Conservation (phyloP, 108 stramenopile species). For the Cyclotella cryptica region DNA sequence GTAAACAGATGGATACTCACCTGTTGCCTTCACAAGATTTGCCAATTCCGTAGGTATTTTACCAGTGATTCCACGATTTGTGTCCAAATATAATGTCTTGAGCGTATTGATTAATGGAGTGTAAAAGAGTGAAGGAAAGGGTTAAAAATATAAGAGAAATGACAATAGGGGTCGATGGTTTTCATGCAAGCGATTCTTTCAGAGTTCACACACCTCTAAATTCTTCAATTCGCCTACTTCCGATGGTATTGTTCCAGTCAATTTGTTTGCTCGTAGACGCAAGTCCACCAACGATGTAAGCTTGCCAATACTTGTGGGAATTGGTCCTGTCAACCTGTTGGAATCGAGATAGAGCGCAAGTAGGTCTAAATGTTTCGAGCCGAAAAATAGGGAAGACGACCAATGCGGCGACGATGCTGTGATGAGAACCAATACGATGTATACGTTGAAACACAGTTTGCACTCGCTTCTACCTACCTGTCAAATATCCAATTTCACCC, state of each 20-base stretch:
- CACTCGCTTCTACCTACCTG: slow-evolving; percentile 1
- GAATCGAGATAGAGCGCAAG: slow-evolving; percentile 56
- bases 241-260: slow-evolving; percentile 48
- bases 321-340: slow-evolving; percentile 61
- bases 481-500: slow-evolving; percentile 37
- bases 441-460: neutral
- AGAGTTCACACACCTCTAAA: slow-evolving; percentile 11
- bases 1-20: slow-evolving; percentile 10
- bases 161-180: no score
- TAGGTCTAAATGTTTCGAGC: slow-evolving; percentile 4
- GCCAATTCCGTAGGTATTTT: slow-evolving; percentile 60
- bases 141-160: neutral
- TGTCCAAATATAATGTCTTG: slow-evolving; percentile 49
- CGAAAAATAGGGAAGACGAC: no score
- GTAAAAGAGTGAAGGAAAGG: neutral
- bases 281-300: slow-evolving; percentile 47
- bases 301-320: slow-evolving; percentile 57
- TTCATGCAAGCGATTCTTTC: no score
- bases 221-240: slow-evolving; percentile 34
- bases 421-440: neutral
- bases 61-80: slow-evolving; percentile 59
- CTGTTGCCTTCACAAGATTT: slow-evolving; percentile 46
- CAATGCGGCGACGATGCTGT: no score
- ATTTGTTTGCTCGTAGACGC: slow-evolving; percentile 37
- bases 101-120: no score